These are phyloP conservation scores for Onygenales sp. DNA, from an alignment of 2,329 filamentous ascomycete genomes.

Conservation along the genomic window DNA sequence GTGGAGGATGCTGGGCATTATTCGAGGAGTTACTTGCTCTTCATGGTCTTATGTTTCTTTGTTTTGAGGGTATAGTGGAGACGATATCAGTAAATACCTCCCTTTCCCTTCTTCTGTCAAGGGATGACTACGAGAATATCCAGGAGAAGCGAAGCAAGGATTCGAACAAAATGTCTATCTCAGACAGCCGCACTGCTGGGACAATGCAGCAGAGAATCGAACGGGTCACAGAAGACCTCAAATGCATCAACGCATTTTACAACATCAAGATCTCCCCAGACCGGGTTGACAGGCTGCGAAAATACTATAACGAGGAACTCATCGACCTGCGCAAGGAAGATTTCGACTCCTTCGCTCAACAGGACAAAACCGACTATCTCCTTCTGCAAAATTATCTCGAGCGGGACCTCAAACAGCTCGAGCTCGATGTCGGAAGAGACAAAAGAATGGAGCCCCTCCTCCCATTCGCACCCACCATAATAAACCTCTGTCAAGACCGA, in stretches of 20 bases:
- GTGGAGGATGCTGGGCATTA: too few relatives aligned
- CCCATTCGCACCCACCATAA: slow-evolving; percentile 36
- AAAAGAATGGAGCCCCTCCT: slow-evolving; percentile 32
- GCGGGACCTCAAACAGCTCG: slow-evolving; percentile 23
- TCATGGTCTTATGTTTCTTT: too few relatives aligned
- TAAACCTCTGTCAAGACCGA: slow-evolving; percentile 40
- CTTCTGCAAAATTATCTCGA: slow-evolving; percentile 41
- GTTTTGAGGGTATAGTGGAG: too few relatives aligned
- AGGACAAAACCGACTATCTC: slow-evolving; percentile 27
- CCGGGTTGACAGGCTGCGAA: slow-evolving; percentile 30
- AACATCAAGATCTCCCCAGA: slow-evolving; percentile 37
- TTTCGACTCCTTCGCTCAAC: slow-evolving; percentile 32
- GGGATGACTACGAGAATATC: too few relatives aligned
- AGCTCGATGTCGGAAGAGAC: slow-evolving; percentile 30
- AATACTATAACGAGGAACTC: slow-evolving; percentile 37
- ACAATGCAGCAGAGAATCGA: slow-evolving; percentile 35
- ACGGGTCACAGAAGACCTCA: slow-evolving; percentile 37
- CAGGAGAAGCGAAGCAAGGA: too few relatives aligned
- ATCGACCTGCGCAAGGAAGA: slow-evolving; percentile 22
- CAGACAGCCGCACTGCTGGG: slow-evolving; percentile 12
- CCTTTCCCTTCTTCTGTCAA: too few relatives aligned
- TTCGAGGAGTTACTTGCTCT: too few relatives aligned
- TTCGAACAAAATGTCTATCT: background rate
- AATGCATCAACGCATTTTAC: slow-evolving; percentile 42
- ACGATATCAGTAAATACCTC: too few relatives aligned